Evolutionary conservation across 176 grass and related monocot genomes (phyloP).

Genomic region (Triticum dicoccoides): DNA sequence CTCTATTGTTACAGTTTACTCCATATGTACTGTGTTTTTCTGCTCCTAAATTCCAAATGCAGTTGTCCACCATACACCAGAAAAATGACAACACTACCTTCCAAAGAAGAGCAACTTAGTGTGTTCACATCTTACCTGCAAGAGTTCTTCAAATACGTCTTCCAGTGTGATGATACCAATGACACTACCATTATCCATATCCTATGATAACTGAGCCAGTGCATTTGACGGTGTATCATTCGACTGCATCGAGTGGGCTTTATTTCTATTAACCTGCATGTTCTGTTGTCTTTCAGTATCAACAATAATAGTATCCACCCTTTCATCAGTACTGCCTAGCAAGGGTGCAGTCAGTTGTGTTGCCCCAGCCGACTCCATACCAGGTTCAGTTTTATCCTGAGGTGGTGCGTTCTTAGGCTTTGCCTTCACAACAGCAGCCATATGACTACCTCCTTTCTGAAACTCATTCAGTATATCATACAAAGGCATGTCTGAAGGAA

Average conservation of each 20-base stretch:
- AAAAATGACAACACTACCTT: neutral
- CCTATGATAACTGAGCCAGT: conserved; percentile 55
- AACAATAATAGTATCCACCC: conserved; percentile 48
- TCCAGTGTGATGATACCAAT: conserved; percentile 99
- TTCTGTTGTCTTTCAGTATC: conserved; percentile 64
- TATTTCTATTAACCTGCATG: conserved; percentile 55
- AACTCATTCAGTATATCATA: conserved; percentile 99
- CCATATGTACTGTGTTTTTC: neutral
- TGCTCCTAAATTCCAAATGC: neutral
- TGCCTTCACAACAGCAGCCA: conserved; percentile 94
- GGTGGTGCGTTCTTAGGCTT: conserved; percentile 50
- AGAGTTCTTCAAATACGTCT: conserved; percentile 98
- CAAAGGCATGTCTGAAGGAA: conserved; percentile 97
- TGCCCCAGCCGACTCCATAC: conserved; percentile 32
- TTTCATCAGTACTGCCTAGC: conserved; percentile 64
- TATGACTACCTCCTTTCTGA: conserved; percentile 99
- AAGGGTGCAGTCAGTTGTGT: conserved; percentile 52
- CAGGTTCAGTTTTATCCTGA: conserved; percentile 50
- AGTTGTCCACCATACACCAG: neutral
- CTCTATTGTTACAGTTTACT: neutral
- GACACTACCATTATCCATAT: conserved; percentile 89
- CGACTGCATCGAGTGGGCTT: conserved; percentile 16
- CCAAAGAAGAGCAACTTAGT: conserved; percentile 19
- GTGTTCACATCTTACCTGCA: conserved; percentile 58
- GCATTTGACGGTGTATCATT: conserved; percentile 44